phyloP scores from a whole-genome alignment of 495 filamentous ascomycete genomes.

The Aspergillus sclerotiicarbonarius region DNA sequence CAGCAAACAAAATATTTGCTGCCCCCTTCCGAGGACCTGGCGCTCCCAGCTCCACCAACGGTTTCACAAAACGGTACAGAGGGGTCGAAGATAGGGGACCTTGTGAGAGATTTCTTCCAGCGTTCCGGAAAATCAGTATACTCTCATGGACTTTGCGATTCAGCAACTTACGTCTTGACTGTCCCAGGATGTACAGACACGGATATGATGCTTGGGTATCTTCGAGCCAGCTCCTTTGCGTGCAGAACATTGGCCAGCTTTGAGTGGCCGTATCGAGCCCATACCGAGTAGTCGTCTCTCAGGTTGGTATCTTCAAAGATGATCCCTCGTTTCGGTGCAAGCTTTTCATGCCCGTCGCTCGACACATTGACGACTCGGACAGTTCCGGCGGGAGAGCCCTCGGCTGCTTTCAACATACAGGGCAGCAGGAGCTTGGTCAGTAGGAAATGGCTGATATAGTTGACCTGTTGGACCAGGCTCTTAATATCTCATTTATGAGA shows the following conservation, averaged over 20 bases:
- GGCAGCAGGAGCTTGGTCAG: background rate
- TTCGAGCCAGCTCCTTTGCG: background rate
- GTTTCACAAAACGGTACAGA: slow-evolving; percentile 1
- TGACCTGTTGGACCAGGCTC: background rate
- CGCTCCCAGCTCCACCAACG: slow-evolving; percentile 5
- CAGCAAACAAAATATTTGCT: slow-evolving; percentile 2
- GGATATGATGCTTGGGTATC: background rate
- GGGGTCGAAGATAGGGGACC: slow-evolving; percentile 1
- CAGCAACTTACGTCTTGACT: slow-evolving; percentile 1
- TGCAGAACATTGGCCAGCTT: slow-evolving; percentile 1
- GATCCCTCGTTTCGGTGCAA: background rate
- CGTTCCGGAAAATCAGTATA: background rate
- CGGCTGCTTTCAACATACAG: background rate
- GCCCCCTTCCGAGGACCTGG: slow-evolving; percentile 7
- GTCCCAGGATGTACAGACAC: slow-evolving; percentile 2
- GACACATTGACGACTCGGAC: slow-evolving; percentile 2
- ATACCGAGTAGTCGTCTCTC: background rate
- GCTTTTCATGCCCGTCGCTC: background rate
- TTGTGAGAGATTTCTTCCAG: slow-evolving; percentile 2
- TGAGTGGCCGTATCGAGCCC: slow-evolving; percentile 3
- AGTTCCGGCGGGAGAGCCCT: background rate
- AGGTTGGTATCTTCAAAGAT: background rate
- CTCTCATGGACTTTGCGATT: background rate
- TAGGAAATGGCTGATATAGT: slow-evolving; percentile 2
- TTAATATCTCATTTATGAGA: background rate